Evolutionary conservation across 805 yeast genomes (phyloP).

Genomic region (Wilhelminamyces savonicus): DNA sequence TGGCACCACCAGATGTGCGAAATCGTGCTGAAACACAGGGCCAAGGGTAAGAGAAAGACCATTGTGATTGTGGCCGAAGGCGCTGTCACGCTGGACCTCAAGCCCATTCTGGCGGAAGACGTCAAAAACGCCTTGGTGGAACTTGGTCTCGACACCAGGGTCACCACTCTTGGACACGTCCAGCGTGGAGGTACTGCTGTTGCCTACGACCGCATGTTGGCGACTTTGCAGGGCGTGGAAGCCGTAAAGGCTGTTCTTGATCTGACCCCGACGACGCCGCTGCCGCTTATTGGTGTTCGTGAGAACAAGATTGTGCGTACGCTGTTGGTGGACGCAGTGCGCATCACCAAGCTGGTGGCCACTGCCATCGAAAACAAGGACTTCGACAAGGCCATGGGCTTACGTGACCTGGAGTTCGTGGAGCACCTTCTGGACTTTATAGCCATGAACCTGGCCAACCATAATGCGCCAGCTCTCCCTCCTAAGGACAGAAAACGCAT

Average conservation of each 20-base stretch:
- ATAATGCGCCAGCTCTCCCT: constrained; percentile 47
- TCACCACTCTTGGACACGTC: constrained; percentile 94
- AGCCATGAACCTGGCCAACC: constrained; percentile 62
- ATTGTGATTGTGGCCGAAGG: constrained; percentile 98
- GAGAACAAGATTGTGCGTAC: constrained; percentile 84
- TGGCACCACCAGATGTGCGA: constrained; percentile 81
- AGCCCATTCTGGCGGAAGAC: constrained; percentile 72
- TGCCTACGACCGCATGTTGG: constrained; percentile 85
- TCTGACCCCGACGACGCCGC: constrained; percentile 83
- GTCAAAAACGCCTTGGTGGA: constrained; percentile 80
- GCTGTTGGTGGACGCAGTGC: constrained; percentile 87
- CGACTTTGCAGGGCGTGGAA: constrained; percentile 95
- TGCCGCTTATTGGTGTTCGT: constrained; percentile 86
- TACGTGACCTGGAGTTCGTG: constrained; percentile 83
- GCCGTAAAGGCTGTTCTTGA: constrained; percentile 92
- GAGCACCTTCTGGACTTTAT: constrained; percentile 73
- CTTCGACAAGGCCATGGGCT: constrained; percentile 78
- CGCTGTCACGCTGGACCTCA: constrained; percentile 76
- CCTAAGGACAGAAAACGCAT: constrained; percentile 62
- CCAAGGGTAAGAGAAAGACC: constrained; percentile 86
- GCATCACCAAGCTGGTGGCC: constrained; percentile 84
- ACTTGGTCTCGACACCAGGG: constrained; percentile 88
- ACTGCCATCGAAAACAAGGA: constrained; percentile 72
- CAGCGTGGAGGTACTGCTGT: constrained; percentile 99
- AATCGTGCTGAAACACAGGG: constrained; percentile 73